Percentiles rank a stretch among this genome's conserved stretches.
phyloP scores from a whole-genome alignment of 345 rosid species.

The Laguncularia racemosa region DNA sequence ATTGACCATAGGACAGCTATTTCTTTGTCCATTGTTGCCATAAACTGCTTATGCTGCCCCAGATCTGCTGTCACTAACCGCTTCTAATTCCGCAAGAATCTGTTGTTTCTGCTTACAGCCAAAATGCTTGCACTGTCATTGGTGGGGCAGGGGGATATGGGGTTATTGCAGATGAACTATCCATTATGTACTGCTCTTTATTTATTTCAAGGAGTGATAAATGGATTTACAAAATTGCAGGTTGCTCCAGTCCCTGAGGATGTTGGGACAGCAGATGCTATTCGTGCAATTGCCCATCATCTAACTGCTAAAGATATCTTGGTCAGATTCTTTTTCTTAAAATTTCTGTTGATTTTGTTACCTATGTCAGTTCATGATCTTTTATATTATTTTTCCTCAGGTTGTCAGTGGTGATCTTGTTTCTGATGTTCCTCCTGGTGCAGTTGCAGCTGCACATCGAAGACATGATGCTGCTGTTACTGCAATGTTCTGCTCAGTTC shows the following conservation, averaged over 20 bases:
- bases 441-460: constrained; percentile 88
- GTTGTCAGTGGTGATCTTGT: constrained; percentile 96
- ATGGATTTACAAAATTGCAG: constrained; percentile 23
- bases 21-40: too few species aligned
- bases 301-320: constrained; percentile 85
- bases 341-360: constrained; percentile 5
- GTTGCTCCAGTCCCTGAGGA: constrained; percentile 92
- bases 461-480: constrained; percentile 85
- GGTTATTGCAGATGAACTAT: too few species aligned
- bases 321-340: constrained; percentile 35
- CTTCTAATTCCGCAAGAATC: too few species aligned
- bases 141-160: too few species aligned
- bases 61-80: too few species aligned
- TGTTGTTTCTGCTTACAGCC: too few species aligned
- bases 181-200: too few species aligned
- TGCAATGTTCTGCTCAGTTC: constrained; percentile 78
- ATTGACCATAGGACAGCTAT: too few species aligned
- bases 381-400: constrained; percentile 30
- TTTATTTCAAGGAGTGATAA: neutral
- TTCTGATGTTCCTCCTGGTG: constrained; percentile 93
- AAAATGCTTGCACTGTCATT: too few species aligned
- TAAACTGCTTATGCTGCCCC: too few species aligned
- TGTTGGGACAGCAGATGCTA: constrained; percentile 91
- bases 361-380: neutral
- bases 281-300: constrained; percentile 81